phyloP scores from a whole-genome alignment of 768 basidiomycete species.

The Asterophora parasitica region DNA sequence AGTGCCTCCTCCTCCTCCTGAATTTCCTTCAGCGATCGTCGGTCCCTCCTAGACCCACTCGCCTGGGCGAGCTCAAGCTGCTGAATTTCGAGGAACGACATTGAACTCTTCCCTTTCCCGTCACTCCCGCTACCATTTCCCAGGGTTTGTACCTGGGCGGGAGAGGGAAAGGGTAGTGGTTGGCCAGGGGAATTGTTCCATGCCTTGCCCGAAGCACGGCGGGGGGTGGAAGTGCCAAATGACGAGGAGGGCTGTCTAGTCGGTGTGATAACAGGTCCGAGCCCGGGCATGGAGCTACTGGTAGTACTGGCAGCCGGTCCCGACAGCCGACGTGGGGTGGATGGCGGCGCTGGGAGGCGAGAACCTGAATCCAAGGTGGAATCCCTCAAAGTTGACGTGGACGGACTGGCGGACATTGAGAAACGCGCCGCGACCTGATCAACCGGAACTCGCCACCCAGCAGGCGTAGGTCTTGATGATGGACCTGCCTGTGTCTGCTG shows the following conservation, averaged over 20 bases:
- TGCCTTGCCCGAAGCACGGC: constrained; percentile 53
- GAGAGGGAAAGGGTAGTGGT: background rate
- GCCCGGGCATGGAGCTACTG: constrained; percentile 21
- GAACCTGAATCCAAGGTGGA: background rate
- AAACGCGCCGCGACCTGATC: constrained; percentile 5
- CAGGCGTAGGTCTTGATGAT: constrained; percentile 2
- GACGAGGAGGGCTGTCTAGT: constrained; percentile 36
- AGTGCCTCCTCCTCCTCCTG: constrained; percentile 77
- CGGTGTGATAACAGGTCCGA: constrained; percentile 67
- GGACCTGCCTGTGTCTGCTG: constrained; percentile 2
- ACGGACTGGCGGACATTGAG: constrained; percentile 10
- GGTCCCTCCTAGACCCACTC: constrained; percentile 37
- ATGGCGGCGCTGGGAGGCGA: constrained; percentile 15
- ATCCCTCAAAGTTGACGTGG: constrained; percentile 1
- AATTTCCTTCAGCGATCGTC: constrained; percentile 71
- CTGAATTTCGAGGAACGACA: constrained; percentile 85
- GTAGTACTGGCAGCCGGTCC: constrained; percentile 15
- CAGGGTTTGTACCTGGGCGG: no score
- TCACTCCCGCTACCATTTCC: no score
- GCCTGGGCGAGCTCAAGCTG: constrained; percentile 60
- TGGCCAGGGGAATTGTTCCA: constrained; percentile 39
- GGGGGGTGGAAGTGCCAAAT: constrained; percentile 20
- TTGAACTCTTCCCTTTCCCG: constrained; percentile 3
- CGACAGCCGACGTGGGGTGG: constrained; percentile 18
- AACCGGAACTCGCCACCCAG: constrained; percentile 7